A percentile compares a stretch with the other conserved stretches of the same genome.
phyloP scores from a whole-genome alignment of 2,329 filamentous ascomycete genomes.

The Mollisia scopiformis region DNA sequence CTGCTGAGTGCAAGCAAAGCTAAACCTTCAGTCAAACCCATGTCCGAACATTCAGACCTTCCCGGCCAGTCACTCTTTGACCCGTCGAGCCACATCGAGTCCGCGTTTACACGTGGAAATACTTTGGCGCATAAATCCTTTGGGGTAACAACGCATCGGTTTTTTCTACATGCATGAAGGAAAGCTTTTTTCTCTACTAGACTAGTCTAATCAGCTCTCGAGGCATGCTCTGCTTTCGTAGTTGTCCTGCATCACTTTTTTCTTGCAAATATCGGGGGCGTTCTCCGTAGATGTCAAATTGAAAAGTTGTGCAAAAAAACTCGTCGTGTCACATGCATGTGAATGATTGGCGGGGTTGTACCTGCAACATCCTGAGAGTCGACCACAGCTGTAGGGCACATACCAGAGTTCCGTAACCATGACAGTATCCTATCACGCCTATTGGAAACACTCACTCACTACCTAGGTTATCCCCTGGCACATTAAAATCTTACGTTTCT shows the following conservation, averaged over 20 bases:
- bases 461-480: not conserved
- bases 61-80: slow-evolving; percentile 10
- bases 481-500: not conserved
- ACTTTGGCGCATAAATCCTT: slow-evolving; percentile 17
- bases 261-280: slow-evolving; percentile 28
- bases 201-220: slow-evolving; percentile 35
- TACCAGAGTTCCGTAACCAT: too few relatives aligned
- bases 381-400: too few relatives aligned
- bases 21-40: slow-evolving; percentile 48
- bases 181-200: slow-evolving; percentile 30
- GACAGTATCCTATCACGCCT: too few relatives aligned
- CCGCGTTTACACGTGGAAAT: slow-evolving; percentile 11
- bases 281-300: slow-evolving; percentile 32
- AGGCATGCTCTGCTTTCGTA: slow-evolving; percentile 23
- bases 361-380: too few relatives aligned
- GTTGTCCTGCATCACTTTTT: slow-evolving; percentile 22
- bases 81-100: slow-evolving; percentile 3
- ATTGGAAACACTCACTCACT: too few relatives aligned
- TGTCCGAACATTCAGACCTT: slow-evolving; percentile 2
- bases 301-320: slow-evolving; percentile 12
- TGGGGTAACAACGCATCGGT: slow-evolving; percentile 13
- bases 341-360: not conserved
- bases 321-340: not conserved
- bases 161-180: slow-evolving; percentile 19
- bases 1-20: slow-evolving; percentile 95